Base-by-base conservation (phyloP, 2,329 filamentous ascomycete species). In the Pseudogymnoascus sp. region DNA sequence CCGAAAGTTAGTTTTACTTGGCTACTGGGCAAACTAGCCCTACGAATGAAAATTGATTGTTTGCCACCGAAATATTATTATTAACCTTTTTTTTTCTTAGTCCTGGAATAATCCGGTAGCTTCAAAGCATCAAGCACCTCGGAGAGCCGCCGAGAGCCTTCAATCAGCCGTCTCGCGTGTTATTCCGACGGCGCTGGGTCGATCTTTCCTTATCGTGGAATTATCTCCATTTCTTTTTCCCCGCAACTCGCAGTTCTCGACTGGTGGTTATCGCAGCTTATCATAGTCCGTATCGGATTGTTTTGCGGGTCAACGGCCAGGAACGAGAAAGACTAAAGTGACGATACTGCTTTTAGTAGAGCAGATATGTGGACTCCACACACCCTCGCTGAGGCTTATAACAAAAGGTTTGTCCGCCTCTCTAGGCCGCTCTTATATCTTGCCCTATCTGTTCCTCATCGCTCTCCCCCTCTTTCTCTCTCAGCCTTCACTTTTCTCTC, bases 321-420 rank as follows among this genome's bases (percentile, higher is more conserved):
- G 12, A 28, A 50, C 12, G 43, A 28, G n/a, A 50, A 28, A 6
- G 10, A 50, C 24, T 50, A 50, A 50, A 10, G 40, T 50, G 24
- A 50, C 43, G 43, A 50, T 50, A 28, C 24, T 50, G 16, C 12
- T 50, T 50, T 50, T 50, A 28, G 43, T n/a, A 16, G 14, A 16
- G 22, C 46, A 53, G 46, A 31, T 53, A 53, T 53, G 46, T 53
- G 46, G 46, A 53, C 46, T 53, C 46, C 24, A 22, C 46, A 31
- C 46, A 53, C 46, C 46, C 24, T 31, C 46, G 24, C 7, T 6
- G 24, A 28, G 24, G 46, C 46, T 53, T 53, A 53, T 53, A 28
- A 53, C 14, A 31, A 16, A 2, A 53, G 46, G 46, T 53, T 53
- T 53, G 24, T 53, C 46, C 43, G 43, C 43, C 43, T 53, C 24